These are phyloP conservation scores for Emmonsia crescens DNA, from an alignment of 2,329 filamentous ascomycete species.

Conservation along the genomic window DNA sequence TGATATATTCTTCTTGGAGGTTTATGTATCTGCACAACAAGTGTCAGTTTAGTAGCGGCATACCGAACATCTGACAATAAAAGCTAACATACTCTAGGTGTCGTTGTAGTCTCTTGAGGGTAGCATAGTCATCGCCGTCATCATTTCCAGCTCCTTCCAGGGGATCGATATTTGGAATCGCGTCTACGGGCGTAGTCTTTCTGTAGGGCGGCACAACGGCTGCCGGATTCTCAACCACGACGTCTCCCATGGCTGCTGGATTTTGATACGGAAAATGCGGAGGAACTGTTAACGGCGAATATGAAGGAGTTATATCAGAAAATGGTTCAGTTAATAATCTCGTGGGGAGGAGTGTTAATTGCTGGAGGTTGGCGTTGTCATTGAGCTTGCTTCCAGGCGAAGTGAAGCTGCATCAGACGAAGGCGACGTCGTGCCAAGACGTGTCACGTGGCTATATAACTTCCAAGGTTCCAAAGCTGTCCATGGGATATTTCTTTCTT, in stretches of 20 bases:
- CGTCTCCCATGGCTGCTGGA: constrained; percentile 61
- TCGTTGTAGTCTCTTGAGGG: constrained; percentile 89
- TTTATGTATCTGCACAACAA: constrained; percentile 63
- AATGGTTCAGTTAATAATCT: not conserved
- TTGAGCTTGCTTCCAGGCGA: not conserved
- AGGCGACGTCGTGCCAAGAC: not conserved
- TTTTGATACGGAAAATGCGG: not conserved
- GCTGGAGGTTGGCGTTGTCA: not conserved
- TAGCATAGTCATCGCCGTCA: constrained; percentile 84
- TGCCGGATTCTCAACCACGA: constrained; percentile 69
- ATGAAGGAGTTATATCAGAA: not conserved
- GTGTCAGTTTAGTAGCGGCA: constrained; percentile 16
- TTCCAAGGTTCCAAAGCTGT: too few relatives aligned
- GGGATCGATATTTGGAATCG: constrained; percentile 81
- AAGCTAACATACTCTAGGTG: constrained; percentile 67
- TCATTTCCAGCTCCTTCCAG: constrained; percentile 75
- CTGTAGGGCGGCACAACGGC: constrained; percentile 66
- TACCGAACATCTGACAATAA: not conserved
- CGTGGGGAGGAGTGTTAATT: not conserved
- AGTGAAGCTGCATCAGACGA: not conserved
- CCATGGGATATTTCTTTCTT: too few relatives aligned
- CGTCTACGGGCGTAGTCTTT: constrained; percentile 62
- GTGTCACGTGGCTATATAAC: not conserved
- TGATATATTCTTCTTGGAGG: constrained; percentile 99
- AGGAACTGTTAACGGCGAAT: not conserved